These are phyloP conservation scores for Ogataea zsoltii DNA, from an alignment of 805 yeast genomes.

Conservation along the genomic window DNA sequence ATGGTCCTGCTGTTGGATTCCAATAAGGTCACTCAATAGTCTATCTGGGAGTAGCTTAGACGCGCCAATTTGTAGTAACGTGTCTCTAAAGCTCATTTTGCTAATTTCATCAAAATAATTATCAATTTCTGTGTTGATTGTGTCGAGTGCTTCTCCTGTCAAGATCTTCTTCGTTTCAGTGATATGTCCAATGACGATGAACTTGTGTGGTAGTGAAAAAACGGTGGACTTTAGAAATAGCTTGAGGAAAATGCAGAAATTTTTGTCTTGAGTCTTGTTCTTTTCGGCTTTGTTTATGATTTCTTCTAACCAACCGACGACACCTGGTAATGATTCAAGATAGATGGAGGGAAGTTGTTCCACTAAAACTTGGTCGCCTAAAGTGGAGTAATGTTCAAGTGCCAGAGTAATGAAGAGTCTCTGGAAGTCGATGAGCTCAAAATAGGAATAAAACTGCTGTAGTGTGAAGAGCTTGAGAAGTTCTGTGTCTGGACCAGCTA, in stretches of 20 bases:
- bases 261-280: constrained; percentile 13
- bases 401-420: constrained; percentile 28
- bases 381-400: constrained; percentile 23
- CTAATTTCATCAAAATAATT: constrained; percentile 27
- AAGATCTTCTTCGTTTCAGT: constrained; percentile 6
- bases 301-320: constrained; percentile 29
- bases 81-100: constrained; percentile 34
- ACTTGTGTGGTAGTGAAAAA: constrained; percentile 33
- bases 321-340: constrained; percentile 27
- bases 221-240: constrained; percentile 29
- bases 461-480: constrained; percentile 32
- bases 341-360: constrained; percentile 28
- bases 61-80: constrained; percentile 36
- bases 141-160: neutral
- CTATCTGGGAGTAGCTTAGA: constrained; percentile 39
- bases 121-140: constrained; percentile 20
- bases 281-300: constrained; percentile 17
- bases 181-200: constrained; percentile 24
- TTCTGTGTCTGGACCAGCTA: constrained; percentile 27
- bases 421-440: constrained; percentile 27
- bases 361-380: constrained; percentile 10
- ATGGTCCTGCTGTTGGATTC: constrained; percentile 39
- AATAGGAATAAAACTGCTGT: constrained; percentile 30
- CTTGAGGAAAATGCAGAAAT: constrained; percentile 21
- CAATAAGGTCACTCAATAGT: constrained; percentile 37